Evolutionary conservation across 2,329 filamentous ascomycete species (phyloP), one percentile per base, ranked within the genome.

Genomic region (Trichoderma polysporum): DNA sequence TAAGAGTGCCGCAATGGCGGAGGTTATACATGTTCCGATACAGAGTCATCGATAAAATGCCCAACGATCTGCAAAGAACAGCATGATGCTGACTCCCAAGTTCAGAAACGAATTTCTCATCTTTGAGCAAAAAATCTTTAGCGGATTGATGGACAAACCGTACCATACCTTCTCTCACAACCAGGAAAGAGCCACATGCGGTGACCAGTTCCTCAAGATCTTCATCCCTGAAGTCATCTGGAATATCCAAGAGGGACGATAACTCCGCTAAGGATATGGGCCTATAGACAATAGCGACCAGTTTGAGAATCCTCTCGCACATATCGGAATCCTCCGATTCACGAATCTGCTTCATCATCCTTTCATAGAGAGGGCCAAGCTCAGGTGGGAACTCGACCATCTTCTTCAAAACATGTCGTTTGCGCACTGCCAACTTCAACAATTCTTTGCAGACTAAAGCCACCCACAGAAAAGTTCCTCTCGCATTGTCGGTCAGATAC

Each of bases 121-220:
- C 37, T 13, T 27, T 66, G 67, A 73, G 58, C 9, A 82, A 66
- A 67, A 82, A 82, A 4, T 83, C 80, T 68, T 81, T 81, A 0
- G 79, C 81, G 1, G 79, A 82, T 58, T 81, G 75, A 68, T 83
- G 79, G 1, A 83, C 73, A 68, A 81, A 77, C 58, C 72, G 78
- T 6, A 82, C 66, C 0, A 27, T 70, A 1, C 54, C 60, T 5
- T 78, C 62, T 47, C 72, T 72, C 41, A 80, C n/a, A 2, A 74
- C 78, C 1, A 83, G 71, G 54, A 82, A 80, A 13, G 78, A 83
- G 33, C 79, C 77, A 68, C 78, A 83, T 6, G 56, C 29, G 17
- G 12, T 27, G 6, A 59, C 35, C 8, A 12, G 19, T 47, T 59
- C 56, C 56, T 59, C 56, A 0, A 41, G 8, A 10, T 73, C 69